A percentile compares a stretch with the other conserved stretches of the same genome.
Evolutionary conservation across 192 early-diverging fungal species (phyloP).

Genomic region (Coemansia aciculifera): DNA sequence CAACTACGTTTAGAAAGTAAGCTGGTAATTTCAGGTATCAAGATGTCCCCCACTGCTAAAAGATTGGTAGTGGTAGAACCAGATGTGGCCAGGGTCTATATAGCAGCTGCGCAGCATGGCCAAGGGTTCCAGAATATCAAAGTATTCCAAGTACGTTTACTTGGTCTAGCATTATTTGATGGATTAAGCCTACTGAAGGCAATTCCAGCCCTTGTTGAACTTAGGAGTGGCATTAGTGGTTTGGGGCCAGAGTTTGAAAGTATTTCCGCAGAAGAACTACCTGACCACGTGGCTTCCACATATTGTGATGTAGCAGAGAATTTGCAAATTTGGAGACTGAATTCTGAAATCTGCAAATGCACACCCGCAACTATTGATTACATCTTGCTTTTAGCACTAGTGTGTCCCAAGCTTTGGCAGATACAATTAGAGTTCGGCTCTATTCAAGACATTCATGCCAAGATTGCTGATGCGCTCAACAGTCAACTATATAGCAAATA

Average conservation of each 20-base stretch:
- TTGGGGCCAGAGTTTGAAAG: neutral
- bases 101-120: neutral
- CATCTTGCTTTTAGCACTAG: neutral
- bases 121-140: neutral
- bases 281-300: neutral
- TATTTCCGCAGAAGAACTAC: neutral
- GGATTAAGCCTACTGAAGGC: neutral
- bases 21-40: too few relatives aligned
- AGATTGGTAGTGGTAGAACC: too few relatives aligned
- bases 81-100: too few relatives aligned
- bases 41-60: too few relatives aligned
- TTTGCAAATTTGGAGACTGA: neutral
- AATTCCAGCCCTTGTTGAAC: neutral
- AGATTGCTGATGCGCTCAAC: neutral
- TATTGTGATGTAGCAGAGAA: neutral
- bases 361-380: too few relatives aligned
- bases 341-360: neutral
- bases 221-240: neutral
- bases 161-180: neutral
- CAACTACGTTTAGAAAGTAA: too few relatives aligned
- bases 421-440: too few relatives aligned
- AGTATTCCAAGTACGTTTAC: neutral
- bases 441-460: neutral
- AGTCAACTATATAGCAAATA: neutral
- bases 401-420: neutral